Evolutionary conservation across 768 basidiomycete species (phyloP).

Genomic region (Kwoniella sp.): DNA sequence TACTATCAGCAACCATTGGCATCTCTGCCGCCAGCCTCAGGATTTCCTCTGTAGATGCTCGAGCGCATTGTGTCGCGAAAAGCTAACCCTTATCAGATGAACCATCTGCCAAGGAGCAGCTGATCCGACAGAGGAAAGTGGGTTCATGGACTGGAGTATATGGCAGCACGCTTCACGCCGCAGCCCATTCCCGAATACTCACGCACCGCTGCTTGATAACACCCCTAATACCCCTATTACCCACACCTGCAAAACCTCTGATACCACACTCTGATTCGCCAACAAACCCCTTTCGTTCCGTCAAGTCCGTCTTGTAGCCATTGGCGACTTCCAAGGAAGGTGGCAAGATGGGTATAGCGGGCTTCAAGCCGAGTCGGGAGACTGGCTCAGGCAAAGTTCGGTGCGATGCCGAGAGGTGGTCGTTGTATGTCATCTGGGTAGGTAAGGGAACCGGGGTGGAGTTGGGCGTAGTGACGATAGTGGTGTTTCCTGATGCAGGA

Average conservation of each 20-base stretch:
- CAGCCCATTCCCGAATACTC: not conserved
- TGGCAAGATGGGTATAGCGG: conserved; percentile 37
- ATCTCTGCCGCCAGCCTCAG: too few relatives aligned
- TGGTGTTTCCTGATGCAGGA: conserved; percentile 6
- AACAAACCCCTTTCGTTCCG: conserved; percentile 33
- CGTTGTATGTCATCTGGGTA: conserved; percentile 7
- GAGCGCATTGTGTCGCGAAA: too few relatives aligned
- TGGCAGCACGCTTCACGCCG: too few relatives aligned
- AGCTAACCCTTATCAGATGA: too few relatives aligned
- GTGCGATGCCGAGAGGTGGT: conserved; percentile 16
- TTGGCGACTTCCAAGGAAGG: conserved; percentile 41
- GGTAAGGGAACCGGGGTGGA: conserved; percentile 11
- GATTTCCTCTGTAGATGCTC: too few relatives aligned
- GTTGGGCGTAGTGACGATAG: conserved; percentile 11
- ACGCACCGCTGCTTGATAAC: conserved; percentile 95
- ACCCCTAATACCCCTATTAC: conserved; percentile 63
- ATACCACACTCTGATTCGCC: conserved; percentile 45
- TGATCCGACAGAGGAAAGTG: too few relatives aligned
- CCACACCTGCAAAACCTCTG: conserved; percentile 21
- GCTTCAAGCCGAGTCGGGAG: conserved; percentile 40
- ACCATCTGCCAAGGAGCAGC: too few relatives aligned
- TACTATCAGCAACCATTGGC: too few relatives aligned
- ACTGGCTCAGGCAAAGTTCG: conserved; percentile 30
- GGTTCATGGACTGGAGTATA: too few relatives aligned
- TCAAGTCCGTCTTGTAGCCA: conserved; percentile 36